phyloP scores from a whole-genome alignment of 352 stramenopile species.

The Pythium coloratum region DNA sequence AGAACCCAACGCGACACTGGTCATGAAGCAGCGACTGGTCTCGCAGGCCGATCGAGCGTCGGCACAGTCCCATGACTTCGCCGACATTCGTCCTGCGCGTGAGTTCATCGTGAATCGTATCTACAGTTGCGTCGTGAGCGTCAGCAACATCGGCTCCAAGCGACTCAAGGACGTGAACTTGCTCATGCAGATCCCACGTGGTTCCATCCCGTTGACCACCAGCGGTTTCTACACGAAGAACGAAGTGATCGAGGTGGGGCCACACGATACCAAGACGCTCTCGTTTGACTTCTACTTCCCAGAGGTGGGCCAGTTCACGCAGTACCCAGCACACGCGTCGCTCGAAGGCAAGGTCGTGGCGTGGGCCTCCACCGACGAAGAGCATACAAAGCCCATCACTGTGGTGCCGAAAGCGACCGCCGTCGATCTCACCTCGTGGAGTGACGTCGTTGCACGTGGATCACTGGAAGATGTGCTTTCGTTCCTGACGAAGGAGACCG shows the following conservation, averaged over 20 bases:
- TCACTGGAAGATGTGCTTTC: slow-evolving; percentile 43
- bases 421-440: slow-evolving; percentile 62
- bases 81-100: slow-evolving; percentile 18
- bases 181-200: slow-evolving; percentile 67
- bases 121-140: slow-evolving; percentile 50
- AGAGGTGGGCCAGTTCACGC: slow-evolving; percentile 37
- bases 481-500: slow-evolving; percentile 21
- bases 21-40: slow-evolving; percentile 54
- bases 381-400: slow-evolving; percentile 16
- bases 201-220: slow-evolving; percentile 42
- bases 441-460: slow-evolving; percentile 46
- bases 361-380: slow-evolving; percentile 28
- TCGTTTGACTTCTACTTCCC: slow-evolving; percentile 68
- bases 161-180: slow-evolving; percentile 39
- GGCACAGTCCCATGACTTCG: slow-evolving; percentile 8
- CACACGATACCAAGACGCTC: slow-evolving; percentile 45
- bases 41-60: neutral
- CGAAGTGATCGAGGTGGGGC: slow-evolving; percentile 31
- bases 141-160: slow-evolving; percentile 54
- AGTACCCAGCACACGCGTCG: slow-evolving; percentile 55
- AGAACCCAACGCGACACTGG: slow-evolving; percentile 39
- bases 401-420: slow-evolving; percentile 34
- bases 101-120: slow-evolving; percentile 55
- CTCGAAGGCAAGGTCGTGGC: slow-evolving; percentile 38
- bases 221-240: slow-evolving; percentile 54